phyloP scores from a whole-genome alignment of 73 alveolate species.

The Breviolum minutum region DNA sequence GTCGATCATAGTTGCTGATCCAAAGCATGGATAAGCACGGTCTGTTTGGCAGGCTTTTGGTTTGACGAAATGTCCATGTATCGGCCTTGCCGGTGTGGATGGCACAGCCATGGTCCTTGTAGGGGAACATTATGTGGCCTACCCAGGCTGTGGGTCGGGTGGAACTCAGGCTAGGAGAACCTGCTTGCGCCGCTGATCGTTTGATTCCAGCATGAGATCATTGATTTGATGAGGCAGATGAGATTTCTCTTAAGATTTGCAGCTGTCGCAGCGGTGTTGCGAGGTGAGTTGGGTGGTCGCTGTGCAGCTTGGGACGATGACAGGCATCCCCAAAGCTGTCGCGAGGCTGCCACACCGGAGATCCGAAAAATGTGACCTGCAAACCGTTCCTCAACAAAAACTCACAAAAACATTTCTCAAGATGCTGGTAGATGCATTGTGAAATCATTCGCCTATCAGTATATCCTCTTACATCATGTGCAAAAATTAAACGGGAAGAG shows the following conservation, averaged over 20 bases:
- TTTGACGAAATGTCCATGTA: constrained; percentile 37
- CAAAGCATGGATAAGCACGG: too few relatives aligned
- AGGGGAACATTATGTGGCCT: constrained; percentile 63
- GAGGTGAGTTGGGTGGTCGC: constrained; percentile 81
- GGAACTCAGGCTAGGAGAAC: background rate
- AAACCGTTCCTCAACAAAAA: too few relatives aligned
- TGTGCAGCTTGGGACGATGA: constrained; percentile 50
- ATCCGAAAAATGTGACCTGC: background rate
- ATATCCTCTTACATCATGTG: too few relatives aligned
- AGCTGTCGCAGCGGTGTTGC: background rate
- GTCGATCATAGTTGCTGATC: background rate
- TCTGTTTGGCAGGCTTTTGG: constrained; percentile 69
- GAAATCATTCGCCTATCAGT: too few relatives aligned
- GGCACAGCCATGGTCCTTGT: constrained; percentile 41
- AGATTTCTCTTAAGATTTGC: background rate
- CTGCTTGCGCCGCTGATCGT: background rate
- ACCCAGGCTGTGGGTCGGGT: constrained; percentile 37
- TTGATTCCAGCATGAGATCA: background rate
- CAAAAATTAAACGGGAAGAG: background rate
- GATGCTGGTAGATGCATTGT: too few relatives aligned
- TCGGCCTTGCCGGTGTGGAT: constrained; percentile 63
- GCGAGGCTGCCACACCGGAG: constrained; percentile 34
- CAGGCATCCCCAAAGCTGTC: constrained; percentile 48
- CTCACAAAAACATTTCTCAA: too few relatives aligned
- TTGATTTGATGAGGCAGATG: background rate